These are phyloP conservation scores for Filobasidium wieringae DNA, from an alignment of 768 basidiomycete genomes.

Conservation along the genomic window DNA sequence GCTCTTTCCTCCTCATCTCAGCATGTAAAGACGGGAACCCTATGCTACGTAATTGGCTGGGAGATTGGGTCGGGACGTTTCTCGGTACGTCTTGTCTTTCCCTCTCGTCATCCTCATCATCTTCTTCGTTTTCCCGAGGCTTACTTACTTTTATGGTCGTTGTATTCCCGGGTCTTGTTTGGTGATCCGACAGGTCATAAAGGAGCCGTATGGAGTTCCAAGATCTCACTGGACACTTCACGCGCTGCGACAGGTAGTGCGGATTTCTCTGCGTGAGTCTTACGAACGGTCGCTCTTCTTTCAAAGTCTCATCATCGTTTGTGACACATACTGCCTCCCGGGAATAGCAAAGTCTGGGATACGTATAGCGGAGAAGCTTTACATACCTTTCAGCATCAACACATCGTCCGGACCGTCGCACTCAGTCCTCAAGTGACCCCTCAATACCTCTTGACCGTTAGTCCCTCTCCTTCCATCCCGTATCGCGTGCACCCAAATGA, in stretches of 20 bases:
- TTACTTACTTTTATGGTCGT: background rate
- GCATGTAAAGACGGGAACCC: constrained; percentile 98
- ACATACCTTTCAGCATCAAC: constrained; percentile 95
- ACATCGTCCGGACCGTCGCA: constrained; percentile 93
- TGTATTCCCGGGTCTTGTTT: background rate
- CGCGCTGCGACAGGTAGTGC: constrained; percentile 86
- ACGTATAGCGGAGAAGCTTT: constrained; percentile 74
- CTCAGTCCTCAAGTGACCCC: constrained; percentile 50
- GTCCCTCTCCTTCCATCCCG: background rate
- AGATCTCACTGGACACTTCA: constrained; percentile 71
- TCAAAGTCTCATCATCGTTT: background rate
- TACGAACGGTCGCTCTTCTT: too few species aligned
- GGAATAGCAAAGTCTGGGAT: constrained; percentile 82
- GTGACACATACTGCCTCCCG: too few species aligned
- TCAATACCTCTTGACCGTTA: constrained; percentile 36
- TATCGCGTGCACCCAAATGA: too few species aligned
- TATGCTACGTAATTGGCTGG: constrained; percentile 92
- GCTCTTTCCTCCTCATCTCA: constrained; percentile 78
- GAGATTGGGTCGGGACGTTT: constrained; percentile 86
- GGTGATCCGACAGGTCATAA: constrained; percentile 41
- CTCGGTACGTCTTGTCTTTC: constrained; percentile 30
- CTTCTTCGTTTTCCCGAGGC: background rate
- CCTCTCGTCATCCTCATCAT: background rate
- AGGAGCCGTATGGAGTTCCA: constrained; percentile 94
- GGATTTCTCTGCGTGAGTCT: constrained; percentile 85